Conservation (phyloP, 2,329 filamentous ascomycete species). For the Lasiodiplodia hormozganensis region DNA sequence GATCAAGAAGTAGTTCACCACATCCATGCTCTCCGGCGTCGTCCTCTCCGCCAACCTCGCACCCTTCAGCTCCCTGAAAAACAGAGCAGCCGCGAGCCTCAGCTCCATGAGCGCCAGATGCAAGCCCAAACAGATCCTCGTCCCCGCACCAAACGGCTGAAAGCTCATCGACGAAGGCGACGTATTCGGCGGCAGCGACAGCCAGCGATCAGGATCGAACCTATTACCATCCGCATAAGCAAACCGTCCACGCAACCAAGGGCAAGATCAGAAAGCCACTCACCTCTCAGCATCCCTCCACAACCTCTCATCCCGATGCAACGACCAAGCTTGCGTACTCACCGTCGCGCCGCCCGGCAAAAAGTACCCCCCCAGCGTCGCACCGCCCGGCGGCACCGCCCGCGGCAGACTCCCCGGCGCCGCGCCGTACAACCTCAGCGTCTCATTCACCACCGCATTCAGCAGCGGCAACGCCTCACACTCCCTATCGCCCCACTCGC, state of each 20-base stretch:
- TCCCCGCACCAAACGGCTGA: conserved; percentile 73
- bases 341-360: conserved; percentile 46
- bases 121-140: conserved; percentile 72
- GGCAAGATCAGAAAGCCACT: neutral
- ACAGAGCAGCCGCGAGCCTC: conserved; percentile 58
- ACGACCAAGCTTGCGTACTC: conserved; percentile 47
- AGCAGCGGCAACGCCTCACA: conserved; percentile 40
- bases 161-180: conserved; percentile 57
- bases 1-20: conserved; percentile 55
- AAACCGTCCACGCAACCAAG: too few species aligned
- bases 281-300: conserved; percentile 6
- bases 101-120: conserved; percentile 70
- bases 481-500: conserved; percentile 34
- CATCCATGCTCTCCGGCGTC: conserved; percentile 51
- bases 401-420: conserved; percentile 46
- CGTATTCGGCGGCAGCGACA: conserved; percentile 33
- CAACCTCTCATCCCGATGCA: conserved; percentile 43
- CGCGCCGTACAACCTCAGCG: conserved; percentile 46
- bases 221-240: conserved; percentile 31
- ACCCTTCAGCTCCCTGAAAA: conserved; percentile 57
- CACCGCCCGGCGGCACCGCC: conserved; percentile 43
- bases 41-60: conserved; percentile 38
- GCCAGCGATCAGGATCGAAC: conserved; percentile 45
- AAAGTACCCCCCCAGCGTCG: conserved; percentile 42
- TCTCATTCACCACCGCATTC: conserved; percentile 49